Evolutionary conservation across 441 rosid genomes (phyloP).

Genomic region (Gossypium schwendimanii): DNA sequence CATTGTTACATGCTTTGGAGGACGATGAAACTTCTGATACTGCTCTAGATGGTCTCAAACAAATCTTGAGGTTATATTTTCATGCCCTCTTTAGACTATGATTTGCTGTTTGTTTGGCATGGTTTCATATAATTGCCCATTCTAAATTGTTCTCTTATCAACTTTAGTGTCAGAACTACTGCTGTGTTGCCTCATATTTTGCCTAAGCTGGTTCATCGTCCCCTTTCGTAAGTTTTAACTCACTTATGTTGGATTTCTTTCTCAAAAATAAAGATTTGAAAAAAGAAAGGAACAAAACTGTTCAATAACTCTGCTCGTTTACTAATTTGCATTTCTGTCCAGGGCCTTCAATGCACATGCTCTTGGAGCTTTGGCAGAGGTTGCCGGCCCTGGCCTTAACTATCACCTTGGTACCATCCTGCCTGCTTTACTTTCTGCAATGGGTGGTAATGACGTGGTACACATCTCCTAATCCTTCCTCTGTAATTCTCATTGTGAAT

Average conservation of each 20-base stretch:
- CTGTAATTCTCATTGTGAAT: neutral
- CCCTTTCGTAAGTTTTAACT: conserved; percentile 77
- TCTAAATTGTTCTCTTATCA: conserved; percentile 16
- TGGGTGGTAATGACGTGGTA: conserved; percentile 81
- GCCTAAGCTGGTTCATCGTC: conserved; percentile 90
- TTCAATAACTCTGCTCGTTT: conserved; percentile 1
- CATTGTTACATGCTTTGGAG: conserved; percentile 89
- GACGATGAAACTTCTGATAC: conserved; percentile 88
- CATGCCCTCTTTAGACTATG: neutral
- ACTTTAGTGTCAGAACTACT: conserved; percentile 85
- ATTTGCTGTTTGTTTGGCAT: conserved; percentile 5
- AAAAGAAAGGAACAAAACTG: neutral
- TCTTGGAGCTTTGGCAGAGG: conserved; percentile 96
- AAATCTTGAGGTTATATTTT: conserved; percentile 70
- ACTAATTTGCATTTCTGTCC: conserved; percentile 25
- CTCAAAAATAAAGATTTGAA: neutral
- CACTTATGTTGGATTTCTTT: conserved; percentile 6
- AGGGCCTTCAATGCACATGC: conserved; percentile 99
- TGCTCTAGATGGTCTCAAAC: conserved; percentile 97
- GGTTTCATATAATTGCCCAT: conserved; percentile 12
- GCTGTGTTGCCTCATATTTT: conserved; percentile 98
- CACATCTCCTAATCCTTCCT: neutral
- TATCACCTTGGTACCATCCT: conserved; percentile 82
- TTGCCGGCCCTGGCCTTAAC: conserved; percentile 92
- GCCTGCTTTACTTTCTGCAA: conserved; percentile 90